Evolutionary conservation across 1,284 basidiomycete genomes (phyloP).

Genomic region (Singerocomus rubriflavus): DNA sequence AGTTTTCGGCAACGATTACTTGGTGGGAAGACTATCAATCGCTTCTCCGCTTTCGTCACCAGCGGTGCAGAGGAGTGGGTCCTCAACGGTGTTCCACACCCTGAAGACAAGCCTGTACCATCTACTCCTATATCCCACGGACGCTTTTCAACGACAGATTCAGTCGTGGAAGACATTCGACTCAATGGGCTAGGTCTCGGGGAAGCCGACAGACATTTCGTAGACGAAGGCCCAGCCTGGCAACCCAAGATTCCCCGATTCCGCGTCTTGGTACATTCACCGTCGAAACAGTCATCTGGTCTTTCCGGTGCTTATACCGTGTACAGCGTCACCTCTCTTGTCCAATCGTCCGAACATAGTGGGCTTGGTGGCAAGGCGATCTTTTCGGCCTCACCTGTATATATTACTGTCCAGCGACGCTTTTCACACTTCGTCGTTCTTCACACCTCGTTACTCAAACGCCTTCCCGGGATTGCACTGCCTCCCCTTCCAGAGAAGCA

Average conservation of each 20-base stretch:
- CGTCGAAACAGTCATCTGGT: slow-evolving; percentile 63
- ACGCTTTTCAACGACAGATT: slow-evolving; percentile 34
- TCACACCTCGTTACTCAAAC: slow-evolving; percentile 62
- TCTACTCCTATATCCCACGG: slow-evolving; percentile 23
- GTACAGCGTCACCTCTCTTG: slow-evolving; percentile 76
- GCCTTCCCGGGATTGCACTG: slow-evolving; percentile 72
- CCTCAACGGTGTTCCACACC: slow-evolving; percentile 49
- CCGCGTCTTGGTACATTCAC: slow-evolving; percentile 74
- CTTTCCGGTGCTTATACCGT: slow-evolving; percentile 72
- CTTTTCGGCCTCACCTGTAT: slow-evolving; percentile 39
- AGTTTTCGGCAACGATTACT: slow-evolving; percentile 70
- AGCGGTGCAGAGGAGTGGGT: slow-evolving; percentile 82
- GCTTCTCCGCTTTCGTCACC: slow-evolving; percentile 82
- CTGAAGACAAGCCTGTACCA: slow-evolving; percentile 22
- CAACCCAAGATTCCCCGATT: slow-evolving; percentile 68
- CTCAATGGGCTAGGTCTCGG: slow-evolving; percentile 39
- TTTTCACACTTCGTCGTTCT: slow-evolving; percentile 84
- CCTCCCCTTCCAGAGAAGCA: slow-evolving; percentile 84
- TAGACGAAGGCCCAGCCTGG: slow-evolving; percentile 76
- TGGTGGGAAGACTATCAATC: slow-evolving; percentile 73
- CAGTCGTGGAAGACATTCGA: slow-evolving; percentile 35
- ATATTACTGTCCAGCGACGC: slow-evolving; percentile 73
- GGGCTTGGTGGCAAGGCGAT: slow-evolving; percentile 17
- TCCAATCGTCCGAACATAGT: slow-evolving; percentile 37
- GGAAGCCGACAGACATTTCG: slow-evolving; percentile 66